These are phyloP conservation scores for Vachellia pachyceras DNA, from an alignment of 306 rosid species.

Conservation along the genomic window DNA sequence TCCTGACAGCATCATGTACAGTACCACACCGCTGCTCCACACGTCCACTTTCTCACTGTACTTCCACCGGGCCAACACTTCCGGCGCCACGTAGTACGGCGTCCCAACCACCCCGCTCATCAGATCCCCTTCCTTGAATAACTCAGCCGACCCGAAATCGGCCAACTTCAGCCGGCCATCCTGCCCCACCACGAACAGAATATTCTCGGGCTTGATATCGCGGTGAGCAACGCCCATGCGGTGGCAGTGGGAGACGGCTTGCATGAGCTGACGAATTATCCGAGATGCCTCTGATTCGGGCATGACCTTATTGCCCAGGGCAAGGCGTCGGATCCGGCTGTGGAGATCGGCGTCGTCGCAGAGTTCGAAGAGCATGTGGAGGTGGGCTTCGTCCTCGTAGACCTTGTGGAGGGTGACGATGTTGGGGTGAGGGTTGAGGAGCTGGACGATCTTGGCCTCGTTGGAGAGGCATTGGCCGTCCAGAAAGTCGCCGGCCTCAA, in stretches of 20 bases:
- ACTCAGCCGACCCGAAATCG: conserved; percentile 76
- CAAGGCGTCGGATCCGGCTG: not conserved
- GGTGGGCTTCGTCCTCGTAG: conserved; percentile 62
- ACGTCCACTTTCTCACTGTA: conserved; percentile 73
- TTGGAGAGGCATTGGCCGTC: conserved; percentile 59
- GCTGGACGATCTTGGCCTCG: conserved; percentile 63
- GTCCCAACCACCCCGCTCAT: conserved; percentile 76
- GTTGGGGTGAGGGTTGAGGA: conserved; percentile 61
- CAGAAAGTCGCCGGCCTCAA: conserved; percentile 56
- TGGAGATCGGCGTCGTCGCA: conserved; percentile 60
- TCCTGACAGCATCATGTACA: conserved; percentile 68
- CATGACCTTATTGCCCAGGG: not conserved
- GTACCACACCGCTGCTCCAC: conserved; percentile 81
- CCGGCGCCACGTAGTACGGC: conserved; percentile 79
- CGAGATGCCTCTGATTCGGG: conserved; percentile 54
- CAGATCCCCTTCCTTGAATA: conserved; percentile 44
- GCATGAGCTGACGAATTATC: conserved; percentile 57
- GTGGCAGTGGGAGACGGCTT: conserved; percentile 67
- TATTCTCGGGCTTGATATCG: conserved; percentile 74
- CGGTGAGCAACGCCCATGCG: conserved; percentile 69
- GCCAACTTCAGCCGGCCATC: conserved; percentile 45
- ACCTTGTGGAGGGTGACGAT: conserved; percentile 49
- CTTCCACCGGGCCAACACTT: conserved; percentile 57
- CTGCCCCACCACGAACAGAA: conserved; percentile 53
- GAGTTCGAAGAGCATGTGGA: conserved; percentile 69